phyloP scores from a whole-genome alignment of 2,329 filamentous ascomycete species.

The Saccharata proteae region DNA sequence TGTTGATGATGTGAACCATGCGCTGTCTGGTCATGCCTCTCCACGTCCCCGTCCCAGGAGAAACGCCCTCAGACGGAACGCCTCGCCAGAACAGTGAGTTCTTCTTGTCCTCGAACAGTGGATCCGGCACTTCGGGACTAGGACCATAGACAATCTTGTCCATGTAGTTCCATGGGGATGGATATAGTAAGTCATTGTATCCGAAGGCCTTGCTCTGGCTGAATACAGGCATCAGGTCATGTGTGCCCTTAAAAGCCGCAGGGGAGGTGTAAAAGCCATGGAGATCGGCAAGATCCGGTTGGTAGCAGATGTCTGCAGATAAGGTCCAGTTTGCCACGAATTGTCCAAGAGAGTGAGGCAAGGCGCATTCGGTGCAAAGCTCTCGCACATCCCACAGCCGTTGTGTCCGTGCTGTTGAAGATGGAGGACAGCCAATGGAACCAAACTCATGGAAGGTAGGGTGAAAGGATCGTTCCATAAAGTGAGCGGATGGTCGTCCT shows the following conservation, averaged over 20 bases:
- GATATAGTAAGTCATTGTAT: constrained; percentile 68
- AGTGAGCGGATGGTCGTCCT: constrained; percentile 12
- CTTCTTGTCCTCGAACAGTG: constrained; percentile 48
- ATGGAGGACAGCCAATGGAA: constrained; percentile 39
- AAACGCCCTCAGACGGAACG: constrained; percentile 45
- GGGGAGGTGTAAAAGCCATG: constrained; percentile 63
- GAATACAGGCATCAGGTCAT: constrained; percentile 61
- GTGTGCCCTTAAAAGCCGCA: constrained; percentile 48
- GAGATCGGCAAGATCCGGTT: constrained; percentile 61
- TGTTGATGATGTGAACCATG: constrained; percentile 49
- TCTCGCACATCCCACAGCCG: constrained; percentile 47
- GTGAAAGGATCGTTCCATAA: constrained; percentile 24
- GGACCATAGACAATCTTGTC: constrained; percentile 43
- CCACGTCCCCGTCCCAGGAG: constrained; percentile 42
- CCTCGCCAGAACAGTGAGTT: constrained; percentile 64
- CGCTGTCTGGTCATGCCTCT: constrained; percentile 58
- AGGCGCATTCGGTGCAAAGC: constrained; percentile 52
- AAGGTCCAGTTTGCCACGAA: constrained; percentile 55
- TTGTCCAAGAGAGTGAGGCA: constrained; percentile 53
- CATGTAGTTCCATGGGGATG: constrained; percentile 50
- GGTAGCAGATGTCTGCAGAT: constrained; percentile 58
- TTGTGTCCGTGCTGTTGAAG: constrained; percentile 9
- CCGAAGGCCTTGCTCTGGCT: constrained; percentile 59
- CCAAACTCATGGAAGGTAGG: constrained; percentile 30
- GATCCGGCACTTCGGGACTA: constrained; percentile 39